Conservation (phyloP, 2,329 filamentous ascomycete species). For the Neocatenulostroma microsporum region DNA sequence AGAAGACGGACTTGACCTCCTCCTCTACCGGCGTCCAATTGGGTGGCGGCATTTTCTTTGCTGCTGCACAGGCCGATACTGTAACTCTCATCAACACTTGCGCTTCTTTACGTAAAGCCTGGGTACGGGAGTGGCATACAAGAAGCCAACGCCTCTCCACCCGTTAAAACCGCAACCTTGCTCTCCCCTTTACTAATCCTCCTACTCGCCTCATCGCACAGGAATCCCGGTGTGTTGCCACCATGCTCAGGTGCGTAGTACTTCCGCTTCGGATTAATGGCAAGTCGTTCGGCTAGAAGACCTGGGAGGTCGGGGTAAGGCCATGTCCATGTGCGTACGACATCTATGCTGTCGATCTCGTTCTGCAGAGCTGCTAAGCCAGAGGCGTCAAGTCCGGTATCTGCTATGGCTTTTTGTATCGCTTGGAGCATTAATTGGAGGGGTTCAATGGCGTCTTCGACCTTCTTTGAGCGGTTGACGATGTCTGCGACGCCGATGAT, state of each 20-base stretch:
- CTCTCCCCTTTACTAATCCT: slow-evolving; percentile 48
- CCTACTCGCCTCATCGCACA: slow-evolving; percentile 57
- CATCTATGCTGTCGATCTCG: slow-evolving; percentile 50
- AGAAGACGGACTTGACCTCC: slow-evolving; percentile 42
- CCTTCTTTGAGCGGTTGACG: slow-evolving; percentile 47
- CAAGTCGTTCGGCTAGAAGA: slow-evolving; percentile 45
- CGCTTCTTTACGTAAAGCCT: background rate
- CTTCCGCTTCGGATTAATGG: slow-evolving; percentile 41
- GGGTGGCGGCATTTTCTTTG: slow-evolving; percentile 49
- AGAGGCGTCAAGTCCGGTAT: slow-evolving; percentile 35
- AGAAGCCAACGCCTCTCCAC: slow-evolving; percentile 58
- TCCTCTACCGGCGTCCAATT: slow-evolving; percentile 50
- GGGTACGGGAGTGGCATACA: slow-evolving; percentile 32
- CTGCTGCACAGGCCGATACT: slow-evolving; percentile 48
- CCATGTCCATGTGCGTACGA: slow-evolving; percentile 61
- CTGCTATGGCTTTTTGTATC: slow-evolving; percentile 45
- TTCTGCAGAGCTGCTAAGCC: slow-evolving; percentile 31
- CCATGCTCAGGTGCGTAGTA: slow-evolving; percentile 52
- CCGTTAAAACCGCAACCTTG: slow-evolving; percentile 53
- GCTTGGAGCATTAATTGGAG: slow-evolving; percentile 52
- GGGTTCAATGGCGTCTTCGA: slow-evolving; percentile 52
- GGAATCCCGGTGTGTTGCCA: slow-evolving; percentile 54
- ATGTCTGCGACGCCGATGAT: slow-evolving; percentile 57
- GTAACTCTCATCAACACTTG: background rate
- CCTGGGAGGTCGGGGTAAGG: slow-evolving; percentile 53